These are phyloP conservation scores for Plenodomus lindquistii DNA, from an alignment of 2,329 filamentous ascomycete genomes.

Conservation along the genomic window DNA sequence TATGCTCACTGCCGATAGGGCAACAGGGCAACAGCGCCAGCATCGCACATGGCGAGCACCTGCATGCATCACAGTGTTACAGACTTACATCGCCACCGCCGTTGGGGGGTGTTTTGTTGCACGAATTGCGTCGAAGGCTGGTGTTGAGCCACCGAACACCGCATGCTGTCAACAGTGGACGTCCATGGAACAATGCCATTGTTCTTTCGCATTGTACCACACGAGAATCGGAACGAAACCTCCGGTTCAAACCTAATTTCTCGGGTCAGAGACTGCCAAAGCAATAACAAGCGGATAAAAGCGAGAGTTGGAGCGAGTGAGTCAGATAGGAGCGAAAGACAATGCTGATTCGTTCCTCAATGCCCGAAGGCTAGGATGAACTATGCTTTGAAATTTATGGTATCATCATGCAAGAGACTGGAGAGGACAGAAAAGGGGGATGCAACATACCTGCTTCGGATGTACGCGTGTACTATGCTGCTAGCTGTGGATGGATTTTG, in stretches of 20 bases:
- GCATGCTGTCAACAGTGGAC: slow-evolving; percentile 4
- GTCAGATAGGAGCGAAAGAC: slow-evolving; percentile 52
- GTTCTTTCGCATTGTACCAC: slow-evolving; percentile 1
- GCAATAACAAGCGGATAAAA: background rate
- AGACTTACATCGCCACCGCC: slow-evolving; percentile 3
- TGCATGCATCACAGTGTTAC: slow-evolving; percentile 20
- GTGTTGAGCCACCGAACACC: slow-evolving; percentile 7
- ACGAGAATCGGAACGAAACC: background rate
- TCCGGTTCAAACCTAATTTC: background rate
- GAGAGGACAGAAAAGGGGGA: background rate
- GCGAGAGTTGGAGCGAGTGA: background rate
- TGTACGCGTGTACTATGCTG: too few species aligned
- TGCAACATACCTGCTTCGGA: background rate
- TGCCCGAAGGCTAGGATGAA: slow-evolving; percentile 47
- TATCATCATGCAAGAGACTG: slow-evolving; percentile 41
- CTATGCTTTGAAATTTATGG: slow-evolving; percentile 46
- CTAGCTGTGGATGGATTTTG: background rate
- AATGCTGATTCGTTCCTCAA: slow-evolving; percentile 47
- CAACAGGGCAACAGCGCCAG: slow-evolving; percentile 26
- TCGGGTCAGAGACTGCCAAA: background rate
- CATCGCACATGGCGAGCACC: slow-evolving; percentile 9
- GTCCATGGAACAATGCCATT: slow-evolving; percentile 13
- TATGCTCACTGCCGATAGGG: slow-evolving; percentile 9
- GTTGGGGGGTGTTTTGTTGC: slow-evolving; percentile 12
- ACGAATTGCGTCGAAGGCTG: slow-evolving; percentile 20